Percentiles rank a stretch among this genome's conserved stretches.
Conservation (phyloP, 257 asterid species). For the Penstemon barbatus region DNA sequence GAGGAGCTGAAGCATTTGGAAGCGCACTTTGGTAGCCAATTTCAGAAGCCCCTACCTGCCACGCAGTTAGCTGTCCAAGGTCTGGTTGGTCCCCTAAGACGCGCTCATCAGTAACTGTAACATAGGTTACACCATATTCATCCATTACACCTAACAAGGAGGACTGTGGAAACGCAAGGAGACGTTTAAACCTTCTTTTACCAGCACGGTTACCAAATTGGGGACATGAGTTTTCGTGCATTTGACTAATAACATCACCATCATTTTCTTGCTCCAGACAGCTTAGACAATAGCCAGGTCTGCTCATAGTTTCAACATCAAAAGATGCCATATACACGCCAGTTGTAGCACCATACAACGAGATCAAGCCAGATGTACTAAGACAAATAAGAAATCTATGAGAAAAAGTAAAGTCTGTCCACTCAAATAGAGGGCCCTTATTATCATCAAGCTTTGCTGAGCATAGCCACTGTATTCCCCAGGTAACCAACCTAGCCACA, state of each 20-base stretch:
- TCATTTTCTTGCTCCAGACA: slow-evolving; percentile 35
- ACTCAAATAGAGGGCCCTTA: slow-evolving; percentile 49
- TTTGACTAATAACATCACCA: slow-evolving; percentile 25
- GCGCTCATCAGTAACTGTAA: slow-evolving; percentile 44
- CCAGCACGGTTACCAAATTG: slow-evolving; percentile 33
- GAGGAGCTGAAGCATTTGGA: slow-evolving; percentile 33
- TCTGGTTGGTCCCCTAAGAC: slow-evolving; percentile 44
- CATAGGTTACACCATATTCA: slow-evolving; percentile 66
- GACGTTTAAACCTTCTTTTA: slow-evolving; percentile 66
- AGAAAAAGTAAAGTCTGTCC: slow-evolving; percentile 82
- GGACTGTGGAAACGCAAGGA: slow-evolving; percentile 60
- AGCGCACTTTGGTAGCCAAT: slow-evolving; percentile 71
- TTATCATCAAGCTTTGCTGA: slow-evolving; percentile 57
- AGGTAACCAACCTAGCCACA: slow-evolving; percentile 59
- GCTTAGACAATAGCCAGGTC: slow-evolving; percentile 38
- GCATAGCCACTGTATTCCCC: slow-evolving; percentile 89
- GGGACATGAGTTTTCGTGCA: slow-evolving; percentile 28
- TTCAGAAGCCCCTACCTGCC: slow-evolving; percentile 77
- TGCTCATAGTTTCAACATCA: slow-evolving; percentile 44
- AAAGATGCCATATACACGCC: slow-evolving; percentile 63
- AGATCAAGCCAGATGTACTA: slow-evolving; percentile 64
- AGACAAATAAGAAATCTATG: slow-evolving; percentile 71
- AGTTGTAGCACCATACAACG: slow-evolving; percentile 56
- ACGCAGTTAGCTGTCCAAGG: slow-evolving; percentile 57
- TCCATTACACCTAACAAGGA: slow-evolving; percentile 74